A percentile compares a stretch with the other conserved stretches of the same genome.
Conservation (phyloP, 164 flowering plant species). For the Taxillus chinensis region DNA sequence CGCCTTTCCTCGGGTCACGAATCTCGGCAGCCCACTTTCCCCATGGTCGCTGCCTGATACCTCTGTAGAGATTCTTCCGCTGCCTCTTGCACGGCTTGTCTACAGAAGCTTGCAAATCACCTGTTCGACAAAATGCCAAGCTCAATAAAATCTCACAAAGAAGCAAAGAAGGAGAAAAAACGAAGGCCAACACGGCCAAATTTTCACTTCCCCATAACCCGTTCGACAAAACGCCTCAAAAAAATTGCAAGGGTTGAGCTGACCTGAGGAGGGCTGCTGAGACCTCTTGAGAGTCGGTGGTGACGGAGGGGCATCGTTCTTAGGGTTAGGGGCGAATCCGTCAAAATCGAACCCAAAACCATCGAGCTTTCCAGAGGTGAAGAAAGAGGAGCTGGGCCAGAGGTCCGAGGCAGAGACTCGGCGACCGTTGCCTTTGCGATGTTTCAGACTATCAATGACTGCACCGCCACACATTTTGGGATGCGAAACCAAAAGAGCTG, state of each 20-base stretch:
- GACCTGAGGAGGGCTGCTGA: conserved; percentile 23
- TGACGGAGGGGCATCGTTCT: background rate
- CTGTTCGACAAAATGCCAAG: conserved; percentile 17
- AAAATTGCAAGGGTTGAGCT: background rate
- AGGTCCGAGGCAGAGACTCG: conserved; percentile 25
- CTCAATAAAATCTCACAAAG: background rate
- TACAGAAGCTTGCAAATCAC: conserved; percentile 9
- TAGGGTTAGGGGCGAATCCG: background rate
- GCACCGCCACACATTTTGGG: conserved; percentile 69
- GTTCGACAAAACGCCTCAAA: background rate
- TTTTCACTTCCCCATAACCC: background rate
- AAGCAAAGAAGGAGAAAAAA: background rate
- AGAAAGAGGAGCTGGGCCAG: conserved; percentile 32
- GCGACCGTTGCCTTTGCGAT: conserved; percentile 20
- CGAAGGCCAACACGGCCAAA: background rate
- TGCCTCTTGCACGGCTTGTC: conserved; percentile 31
- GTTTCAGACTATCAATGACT: conserved; percentile 32
- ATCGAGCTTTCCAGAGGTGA: background rate
- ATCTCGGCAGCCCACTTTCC: conserved; percentile 98
- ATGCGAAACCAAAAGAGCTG: no score
- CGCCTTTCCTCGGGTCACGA: conserved; percentile 90
- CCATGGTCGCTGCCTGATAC: conserved; percentile 90
- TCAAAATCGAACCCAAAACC: conserved; percentile 10
- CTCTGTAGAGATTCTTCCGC: conserved; percentile 83
- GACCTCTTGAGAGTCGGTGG: conserved; percentile 12